Percentiles rank a stretch among this genome's conserved stretches.
Evolutionary conservation across 768 basidiomycete species (phyloP).

Genomic region (Postia placenta): DNA sequence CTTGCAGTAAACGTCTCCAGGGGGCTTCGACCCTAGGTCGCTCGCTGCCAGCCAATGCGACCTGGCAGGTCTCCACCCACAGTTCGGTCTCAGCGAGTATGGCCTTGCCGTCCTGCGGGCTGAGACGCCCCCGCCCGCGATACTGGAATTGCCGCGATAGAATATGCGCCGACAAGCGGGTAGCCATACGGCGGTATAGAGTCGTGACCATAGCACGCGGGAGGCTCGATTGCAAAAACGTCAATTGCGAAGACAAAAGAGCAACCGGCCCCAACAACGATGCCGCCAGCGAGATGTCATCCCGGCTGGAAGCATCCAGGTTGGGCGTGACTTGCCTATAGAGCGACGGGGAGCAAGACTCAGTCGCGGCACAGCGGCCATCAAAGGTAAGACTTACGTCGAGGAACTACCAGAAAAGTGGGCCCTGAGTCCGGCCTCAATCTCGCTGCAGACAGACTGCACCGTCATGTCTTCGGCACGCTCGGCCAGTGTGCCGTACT

Average conservation of each 20-base stretch:
- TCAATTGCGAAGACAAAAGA: constrained; percentile 73
- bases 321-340: constrained; percentile 21
- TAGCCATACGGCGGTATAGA: constrained; percentile 71
- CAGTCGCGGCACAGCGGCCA: not conserved
- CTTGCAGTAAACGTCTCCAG: constrained; percentile 70
- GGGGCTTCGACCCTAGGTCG: constrained; percentile 54
- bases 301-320: constrained; percentile 12
- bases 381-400: constrained; percentile 24
- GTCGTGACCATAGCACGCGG: constrained; percentile 49
- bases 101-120: constrained; percentile 49
- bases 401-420: constrained; percentile 55
- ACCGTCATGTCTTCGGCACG: constrained; percentile 89
- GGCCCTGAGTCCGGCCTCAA: constrained; percentile 65
- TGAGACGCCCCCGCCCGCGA: constrained; percentile 59
- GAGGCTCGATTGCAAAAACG: constrained; percentile 57
- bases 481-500: constrained; percentile 51
- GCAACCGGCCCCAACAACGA: constrained; percentile 74
- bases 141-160: constrained; percentile 78
- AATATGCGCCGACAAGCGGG: constrained; percentile 70
- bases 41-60: constrained; percentile 45
- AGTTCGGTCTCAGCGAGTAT: constrained; percentile 70
- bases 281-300: constrained; percentile 53
- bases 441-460: constrained; percentile 76
- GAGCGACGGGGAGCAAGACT: not conserved
- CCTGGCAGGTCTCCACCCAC: constrained; percentile 76